A percentile compares a stretch with the other conserved stretches of the same genome.
Evolutionary conservation across 768 basidiomycete species (phyloP).

Genomic region (Naganishia onofrii): DNA sequence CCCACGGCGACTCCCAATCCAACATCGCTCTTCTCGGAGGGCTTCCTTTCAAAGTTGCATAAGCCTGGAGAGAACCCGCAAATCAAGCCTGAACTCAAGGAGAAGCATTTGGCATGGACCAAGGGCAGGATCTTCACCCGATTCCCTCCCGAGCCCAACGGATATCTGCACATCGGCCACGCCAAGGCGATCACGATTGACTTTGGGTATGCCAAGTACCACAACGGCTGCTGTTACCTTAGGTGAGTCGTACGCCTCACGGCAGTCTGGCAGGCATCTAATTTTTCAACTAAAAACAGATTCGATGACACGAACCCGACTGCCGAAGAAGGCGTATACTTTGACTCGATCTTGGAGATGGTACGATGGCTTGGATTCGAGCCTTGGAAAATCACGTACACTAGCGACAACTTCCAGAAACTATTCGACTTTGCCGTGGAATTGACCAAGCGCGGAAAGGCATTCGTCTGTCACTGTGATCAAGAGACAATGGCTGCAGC

Average conservation of each 20-base stretch:
- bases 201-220: constrained; percentile 95
- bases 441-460: constrained; percentile 82
- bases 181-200: constrained; percentile 98
- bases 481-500: constrained; percentile 46
- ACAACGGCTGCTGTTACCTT: constrained; percentile 88
- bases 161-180: constrained; percentile 78
- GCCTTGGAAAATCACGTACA: constrained; percentile 98
- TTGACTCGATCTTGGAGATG: constrained; percentile 92
- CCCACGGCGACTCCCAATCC: constrained; percentile 54
- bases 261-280: background rate
- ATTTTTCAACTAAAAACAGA: constrained; percentile 21
- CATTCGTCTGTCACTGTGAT: constrained; percentile 93
- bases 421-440: constrained; percentile 83
- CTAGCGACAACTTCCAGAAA: constrained; percentile 90
- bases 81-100: constrained; percentile 69
- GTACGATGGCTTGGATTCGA: constrained; percentile 96
- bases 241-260: constrained; percentile 53
- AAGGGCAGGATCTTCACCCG: constrained; percentile 84
- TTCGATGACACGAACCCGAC: constrained; percentile 99
- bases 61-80: constrained; percentile 93
- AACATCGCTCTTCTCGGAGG: constrained; percentile 78
- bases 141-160: constrained; percentile 98
- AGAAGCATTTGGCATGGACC: constrained; percentile 75
- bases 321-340: constrained; percentile 92
- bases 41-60: constrained; percentile 87